A percentile compares a stretch with the other conserved stretches of the same genome.
These are phyloP conservation scores for Mrakia gelida DNA, from an alignment of 768 basidiomycete species.

Conservation along the genomic window DNA sequence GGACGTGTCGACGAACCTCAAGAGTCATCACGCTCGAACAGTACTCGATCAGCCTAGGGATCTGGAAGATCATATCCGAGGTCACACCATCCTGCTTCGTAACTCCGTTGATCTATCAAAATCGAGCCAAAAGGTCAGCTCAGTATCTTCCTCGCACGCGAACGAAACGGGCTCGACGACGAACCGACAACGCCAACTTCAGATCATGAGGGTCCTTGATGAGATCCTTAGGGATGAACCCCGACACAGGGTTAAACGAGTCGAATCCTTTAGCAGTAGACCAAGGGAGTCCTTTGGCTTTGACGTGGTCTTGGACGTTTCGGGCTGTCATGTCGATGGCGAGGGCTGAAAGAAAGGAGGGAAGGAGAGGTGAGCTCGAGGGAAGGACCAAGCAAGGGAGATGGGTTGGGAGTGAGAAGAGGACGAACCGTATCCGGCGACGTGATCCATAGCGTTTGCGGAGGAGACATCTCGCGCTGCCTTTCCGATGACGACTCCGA, in stretches of 20 bases:
- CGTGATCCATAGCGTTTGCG: constrained; percentile 64
- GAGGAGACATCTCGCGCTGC: constrained; percentile 74
- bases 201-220: constrained; percentile 72
- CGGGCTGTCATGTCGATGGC: constrained; percentile 96
- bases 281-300: constrained; percentile 94
- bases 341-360: constrained; percentile 56
- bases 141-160: not conserved
- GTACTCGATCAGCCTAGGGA: constrained; percentile 81
- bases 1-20: constrained; percentile 69
- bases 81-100: constrained; percentile 82
- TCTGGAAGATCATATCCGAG: constrained; percentile 84
- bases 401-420: not conserved
- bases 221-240: constrained; percentile 71
- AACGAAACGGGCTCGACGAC: not conserved
- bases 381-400: not conserved
- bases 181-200: constrained; percentile 67
- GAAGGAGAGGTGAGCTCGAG: not conserved
- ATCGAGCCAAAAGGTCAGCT: not conserved
- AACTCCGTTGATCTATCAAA: constrained; percentile 68
- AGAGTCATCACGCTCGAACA: constrained; percentile 94
- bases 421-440: constrained; percentile 81
- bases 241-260: constrained; percentile 84
- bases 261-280: constrained; percentile 70
- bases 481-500: constrained; percentile 93
- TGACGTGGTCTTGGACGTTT: constrained; percentile 88